Percentiles rank a stretch among this genome's conserved stretches.
phyloP scores from a whole-genome alignment of 768 basidiomycete genomes.

The Fistulinella prunicolor region DNA sequence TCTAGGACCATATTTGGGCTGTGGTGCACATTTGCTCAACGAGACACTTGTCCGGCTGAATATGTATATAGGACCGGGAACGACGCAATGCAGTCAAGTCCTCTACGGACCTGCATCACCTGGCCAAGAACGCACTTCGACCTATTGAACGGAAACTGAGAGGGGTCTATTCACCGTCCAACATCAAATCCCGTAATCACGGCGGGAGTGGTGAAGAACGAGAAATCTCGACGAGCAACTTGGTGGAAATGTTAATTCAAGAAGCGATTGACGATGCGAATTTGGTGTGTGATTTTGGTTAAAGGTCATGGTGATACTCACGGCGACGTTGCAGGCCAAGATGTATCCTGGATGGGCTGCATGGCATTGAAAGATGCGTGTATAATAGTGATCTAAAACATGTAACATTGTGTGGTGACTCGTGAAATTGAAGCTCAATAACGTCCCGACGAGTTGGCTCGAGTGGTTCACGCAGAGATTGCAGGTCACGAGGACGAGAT shows the following conservation, averaged over 20 bases:
- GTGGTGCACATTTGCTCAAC: background rate
- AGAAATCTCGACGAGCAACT: conserved; percentile 71
- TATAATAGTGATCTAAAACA: background rate
- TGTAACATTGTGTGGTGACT: background rate
- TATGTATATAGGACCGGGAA: conserved; percentile 41
- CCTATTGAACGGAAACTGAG: conserved; percentile 84
- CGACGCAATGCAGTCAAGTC: conserved; percentile 44
- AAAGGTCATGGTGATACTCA: conserved; percentile 1
- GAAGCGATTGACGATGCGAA: conserved; percentile 77
- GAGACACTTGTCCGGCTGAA: too few species aligned
- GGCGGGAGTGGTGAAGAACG: conserved; percentile 32
- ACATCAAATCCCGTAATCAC: conserved; percentile 38
- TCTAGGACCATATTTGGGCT: too few species aligned
- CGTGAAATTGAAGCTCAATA: background rate
- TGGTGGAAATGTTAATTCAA: conserved; percentile 89
- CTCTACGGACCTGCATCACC: conserved; percentile 54
- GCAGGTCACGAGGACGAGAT: conserved; percentile 3
- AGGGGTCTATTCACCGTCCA: conserved; percentile 58
- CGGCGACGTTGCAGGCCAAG: conserved; percentile 49
- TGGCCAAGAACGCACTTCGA: conserved; percentile 73
- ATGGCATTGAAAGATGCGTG: conserved; percentile 51
- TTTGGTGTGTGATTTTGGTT: conserved; percentile 45
- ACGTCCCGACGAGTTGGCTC: background rate
- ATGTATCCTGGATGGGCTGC: conserved; percentile 93
- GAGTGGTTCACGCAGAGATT: background rate